phyloP scores from a whole-genome alignment of 2,329 filamentous ascomycete species.

The Phyllosticta capitalensis region DNA sequence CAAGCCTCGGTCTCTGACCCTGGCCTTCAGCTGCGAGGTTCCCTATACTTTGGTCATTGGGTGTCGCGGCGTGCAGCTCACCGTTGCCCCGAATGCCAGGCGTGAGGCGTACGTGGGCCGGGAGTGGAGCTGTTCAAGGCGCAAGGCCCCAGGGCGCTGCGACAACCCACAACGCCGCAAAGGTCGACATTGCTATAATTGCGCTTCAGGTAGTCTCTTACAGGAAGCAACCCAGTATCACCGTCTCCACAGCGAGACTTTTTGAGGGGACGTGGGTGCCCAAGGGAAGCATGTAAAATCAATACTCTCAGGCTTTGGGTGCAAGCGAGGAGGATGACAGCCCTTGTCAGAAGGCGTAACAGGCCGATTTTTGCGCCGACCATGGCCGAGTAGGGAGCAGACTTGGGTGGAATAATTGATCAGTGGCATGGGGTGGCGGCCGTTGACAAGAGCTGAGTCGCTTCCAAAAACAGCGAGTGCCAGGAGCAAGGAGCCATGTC shows the following conservation, averaged over 20 bases:
- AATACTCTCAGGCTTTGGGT: slow-evolving; percentile 5
- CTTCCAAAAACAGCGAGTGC: slow-evolving; percentile 5
- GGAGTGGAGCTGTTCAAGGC: not conserved
- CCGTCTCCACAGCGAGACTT: not conserved
- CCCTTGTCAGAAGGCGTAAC: slow-evolving; percentile 5
- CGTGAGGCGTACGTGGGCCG: not conserved
- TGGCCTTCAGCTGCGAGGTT: not conserved
- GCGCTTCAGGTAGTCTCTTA: not conserved
- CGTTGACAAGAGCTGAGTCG: slow-evolving; percentile 8
- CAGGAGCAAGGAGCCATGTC: not conserved
- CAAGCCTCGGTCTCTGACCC: not conserved
- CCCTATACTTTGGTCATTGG: not conserved
- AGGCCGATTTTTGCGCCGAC: not conserved
- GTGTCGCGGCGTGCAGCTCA: not conserved
- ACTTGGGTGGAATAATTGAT: not conserved
- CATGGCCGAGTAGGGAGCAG: not conserved
- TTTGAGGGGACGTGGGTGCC: not conserved
- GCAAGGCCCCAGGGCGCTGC: not conserved
- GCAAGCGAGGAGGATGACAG: not conserved
- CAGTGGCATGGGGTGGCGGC: slow-evolving; percentile 1
- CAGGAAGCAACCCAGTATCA: not conserved
- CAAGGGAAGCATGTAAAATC: slow-evolving; percentile 7
- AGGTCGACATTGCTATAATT: not conserved
- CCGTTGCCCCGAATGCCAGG: not conserved
- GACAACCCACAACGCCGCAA: not conserved